These are phyloP conservation scores for Dothideomycetes sp. DNA, from an alignment of 2,329 filamentous ascomycete species.

Conservation along the genomic window DNA sequence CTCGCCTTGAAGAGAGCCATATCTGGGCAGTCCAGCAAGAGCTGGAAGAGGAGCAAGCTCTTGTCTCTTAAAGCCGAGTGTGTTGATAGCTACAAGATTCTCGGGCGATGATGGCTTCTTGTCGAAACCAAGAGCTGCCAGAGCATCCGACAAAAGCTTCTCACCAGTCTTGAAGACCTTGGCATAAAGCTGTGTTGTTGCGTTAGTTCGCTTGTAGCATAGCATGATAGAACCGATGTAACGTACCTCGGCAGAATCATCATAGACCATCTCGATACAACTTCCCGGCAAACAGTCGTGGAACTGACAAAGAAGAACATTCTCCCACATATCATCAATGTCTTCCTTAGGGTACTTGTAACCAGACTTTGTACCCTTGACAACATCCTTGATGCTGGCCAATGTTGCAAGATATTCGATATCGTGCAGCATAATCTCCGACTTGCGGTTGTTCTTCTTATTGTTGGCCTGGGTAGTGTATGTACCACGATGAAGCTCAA, in stretches of 20 bases:
- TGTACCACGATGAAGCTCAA: conserved; percentile 91
- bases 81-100: conserved; percentile 62
- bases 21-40: conserved; percentile 21
- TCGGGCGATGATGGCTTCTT: conserved; percentile 31
- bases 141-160: conserved; percentile 58
- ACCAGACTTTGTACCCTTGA: conserved; percentile 22
- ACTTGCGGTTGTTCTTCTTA: conserved; percentile 83
- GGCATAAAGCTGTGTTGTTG: conserved; percentile 52
- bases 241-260: conserved; percentile 69
- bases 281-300: conserved; percentile 94
- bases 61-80: conserved; percentile 60
- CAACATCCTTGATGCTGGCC: conserved; percentile 59
- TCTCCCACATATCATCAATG: conserved; percentile 95
- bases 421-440: conserved; percentile 76
- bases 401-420: conserved; percentile 81
- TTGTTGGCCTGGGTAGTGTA: conserved; percentile 98
- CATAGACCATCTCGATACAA: conserved; percentile 95
- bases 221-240: not conserved
- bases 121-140: conserved; percentile 54
- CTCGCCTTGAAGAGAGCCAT: conserved; percentile 35
- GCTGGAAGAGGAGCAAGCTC: conserved; percentile 58
- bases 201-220: conserved; percentile 1
- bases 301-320: conserved; percentile 85
- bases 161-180: conserved; percentile 69
- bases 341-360: conserved; percentile 91